Evolutionary conservation across 2,329 filamentous ascomycete genomes (phyloP).

Genomic region (Eutypa lata): DNA sequence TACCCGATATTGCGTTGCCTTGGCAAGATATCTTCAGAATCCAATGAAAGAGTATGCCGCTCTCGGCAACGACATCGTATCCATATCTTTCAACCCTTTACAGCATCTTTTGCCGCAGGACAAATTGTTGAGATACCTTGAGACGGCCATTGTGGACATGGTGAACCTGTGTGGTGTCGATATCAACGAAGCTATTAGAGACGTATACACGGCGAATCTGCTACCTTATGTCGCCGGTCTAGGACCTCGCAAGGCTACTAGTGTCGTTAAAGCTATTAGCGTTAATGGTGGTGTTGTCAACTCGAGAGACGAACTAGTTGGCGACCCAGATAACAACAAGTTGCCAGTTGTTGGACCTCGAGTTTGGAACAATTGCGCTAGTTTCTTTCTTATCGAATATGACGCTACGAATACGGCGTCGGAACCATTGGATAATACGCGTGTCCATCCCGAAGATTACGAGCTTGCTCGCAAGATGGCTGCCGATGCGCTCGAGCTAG

Average conservation of each 20-base stretch:
- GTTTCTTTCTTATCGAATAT: constrained; percentile 88
- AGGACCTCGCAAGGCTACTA: constrained; percentile 84
- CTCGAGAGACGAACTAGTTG: constrained; percentile 82
- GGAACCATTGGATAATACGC: constrained; percentile 93
- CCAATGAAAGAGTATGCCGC: constrained; percentile 96
- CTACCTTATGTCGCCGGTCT: constrained; percentile 89
- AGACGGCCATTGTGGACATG: constrained; percentile 97
- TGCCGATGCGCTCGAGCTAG: constrained; percentile 90
- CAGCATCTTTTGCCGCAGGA: constrained; percentile 87
- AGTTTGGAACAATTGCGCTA: constrained; percentile 96
- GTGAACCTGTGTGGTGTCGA: constrained; percentile 96
- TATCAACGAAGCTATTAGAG: constrained; percentile 84
- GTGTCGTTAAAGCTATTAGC: constrained; percentile 85
- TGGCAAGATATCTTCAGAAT: constrained; percentile 90
- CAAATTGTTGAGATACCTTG: constrained; percentile 79
- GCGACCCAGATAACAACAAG: constrained; percentile 77
- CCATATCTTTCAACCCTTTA: constrained; percentile 83
- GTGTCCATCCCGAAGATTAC: constrained; percentile 97
- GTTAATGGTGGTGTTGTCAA: constrained; percentile 83
- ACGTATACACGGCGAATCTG: constrained; percentile 79
- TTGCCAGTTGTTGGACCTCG: constrained; percentile 79
- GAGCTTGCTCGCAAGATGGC: constrained; percentile 98
- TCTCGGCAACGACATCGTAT: constrained; percentile 81
- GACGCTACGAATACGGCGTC: constrained; percentile 77
- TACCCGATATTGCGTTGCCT: constrained; percentile 82